A percentile compares a stretch with the other conserved stretches of the same genome.
phyloP scores from a whole-genome alignment of 2,329 filamentous ascomycete genomes.

The Septoria linicola region DNA sequence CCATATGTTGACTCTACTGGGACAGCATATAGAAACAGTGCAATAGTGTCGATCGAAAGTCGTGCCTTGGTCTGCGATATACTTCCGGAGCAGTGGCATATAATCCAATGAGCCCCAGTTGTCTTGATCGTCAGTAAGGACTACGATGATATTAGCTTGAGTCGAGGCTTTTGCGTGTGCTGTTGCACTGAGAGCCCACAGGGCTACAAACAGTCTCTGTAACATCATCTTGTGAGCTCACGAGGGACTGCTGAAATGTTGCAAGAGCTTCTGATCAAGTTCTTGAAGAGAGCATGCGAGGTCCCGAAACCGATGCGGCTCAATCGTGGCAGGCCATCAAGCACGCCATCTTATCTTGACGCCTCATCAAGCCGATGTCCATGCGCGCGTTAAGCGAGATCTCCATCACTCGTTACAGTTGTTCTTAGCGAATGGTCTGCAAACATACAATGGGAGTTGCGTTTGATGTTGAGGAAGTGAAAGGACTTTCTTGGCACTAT shows the following conservation, averaged over 20 bases:
- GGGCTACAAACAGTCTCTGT: background rate
- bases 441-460: too few species aligned
- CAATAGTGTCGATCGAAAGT: conserved; percentile 63
- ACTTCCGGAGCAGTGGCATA: conserved; percentile 60
- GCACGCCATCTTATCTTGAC: too few species aligned
- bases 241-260: background rate
- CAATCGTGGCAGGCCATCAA: too few species aligned
- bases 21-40: conserved; percentile 66
- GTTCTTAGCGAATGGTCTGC: too few species aligned
- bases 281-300: background rate
- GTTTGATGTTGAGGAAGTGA: too few species aligned
- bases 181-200: background rate
- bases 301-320: background rate
- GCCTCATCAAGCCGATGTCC: too few species aligned
- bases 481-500: too few species aligned
- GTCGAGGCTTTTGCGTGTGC: conserved; percentile 1
- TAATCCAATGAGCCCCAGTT: conserved; percentile 58
- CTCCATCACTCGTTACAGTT: too few species aligned
- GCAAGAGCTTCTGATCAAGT: background rate
- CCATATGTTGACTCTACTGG: conserved; percentile 63
- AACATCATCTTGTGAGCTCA: background rate
- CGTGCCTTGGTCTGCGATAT: conserved; percentile 40
- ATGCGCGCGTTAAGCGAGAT: too few species aligned
- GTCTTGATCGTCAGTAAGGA: conserved; percentile 68
- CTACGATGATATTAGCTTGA: conserved; percentile 60